Evolutionary conservation across 1,139 yeast genomes (phyloP).

Genomic region (Geotrichum cucujoidarum): DNA sequence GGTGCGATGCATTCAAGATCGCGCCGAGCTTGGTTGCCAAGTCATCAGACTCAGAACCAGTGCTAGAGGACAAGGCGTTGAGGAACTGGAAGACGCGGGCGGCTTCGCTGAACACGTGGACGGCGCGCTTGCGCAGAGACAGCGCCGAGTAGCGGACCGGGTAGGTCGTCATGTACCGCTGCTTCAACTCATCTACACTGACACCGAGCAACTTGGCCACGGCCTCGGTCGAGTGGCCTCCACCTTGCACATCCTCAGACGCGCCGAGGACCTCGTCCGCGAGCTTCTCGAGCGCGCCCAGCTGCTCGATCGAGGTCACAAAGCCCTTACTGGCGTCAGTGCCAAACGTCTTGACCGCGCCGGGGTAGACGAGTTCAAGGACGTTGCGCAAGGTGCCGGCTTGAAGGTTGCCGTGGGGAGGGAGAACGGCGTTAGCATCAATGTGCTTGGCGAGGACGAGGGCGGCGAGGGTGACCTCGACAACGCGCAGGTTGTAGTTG

Average conservation of each 20-base stretch:
- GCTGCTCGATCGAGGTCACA: constrained; percentile 27
- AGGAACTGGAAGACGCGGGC: constrained; percentile 54
- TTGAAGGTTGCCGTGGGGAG: constrained; percentile 51
- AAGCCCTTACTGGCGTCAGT: constrained; percentile 6
- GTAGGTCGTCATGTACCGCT: constrained; percentile 47
- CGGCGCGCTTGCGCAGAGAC: constrained; percentile 54
- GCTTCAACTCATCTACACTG: constrained; percentile 43
- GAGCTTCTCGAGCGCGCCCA: constrained; percentile 41
- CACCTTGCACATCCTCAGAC: constrained; percentile 27
- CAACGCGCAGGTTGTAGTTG: constrained; percentile 55
- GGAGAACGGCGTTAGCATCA: constrained; percentile 29
- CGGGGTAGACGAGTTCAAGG: constrained; percentile 41
- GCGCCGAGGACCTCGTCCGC: constrained; percentile 37
- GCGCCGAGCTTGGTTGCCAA: constrained; percentile 42
- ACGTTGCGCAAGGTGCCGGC: constrained; percentile 66
- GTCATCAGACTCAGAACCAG: constrained; percentile 36
- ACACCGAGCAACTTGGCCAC: constrained; percentile 46
- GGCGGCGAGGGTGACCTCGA: constrained; percentile 20
- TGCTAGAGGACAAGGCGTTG: constrained; percentile 29
- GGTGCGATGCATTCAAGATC: constrained; percentile 58
- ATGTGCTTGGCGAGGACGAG: constrained; percentile 39
- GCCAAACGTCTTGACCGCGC: constrained; percentile 9
- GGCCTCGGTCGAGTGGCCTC: constrained; percentile 52
- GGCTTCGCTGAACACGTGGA: constrained; percentile 63
- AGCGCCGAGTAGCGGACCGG: constrained; percentile 55